Conservation (phyloP, 768 basidiomycete genomes). For the Russula lepida region DNA sequence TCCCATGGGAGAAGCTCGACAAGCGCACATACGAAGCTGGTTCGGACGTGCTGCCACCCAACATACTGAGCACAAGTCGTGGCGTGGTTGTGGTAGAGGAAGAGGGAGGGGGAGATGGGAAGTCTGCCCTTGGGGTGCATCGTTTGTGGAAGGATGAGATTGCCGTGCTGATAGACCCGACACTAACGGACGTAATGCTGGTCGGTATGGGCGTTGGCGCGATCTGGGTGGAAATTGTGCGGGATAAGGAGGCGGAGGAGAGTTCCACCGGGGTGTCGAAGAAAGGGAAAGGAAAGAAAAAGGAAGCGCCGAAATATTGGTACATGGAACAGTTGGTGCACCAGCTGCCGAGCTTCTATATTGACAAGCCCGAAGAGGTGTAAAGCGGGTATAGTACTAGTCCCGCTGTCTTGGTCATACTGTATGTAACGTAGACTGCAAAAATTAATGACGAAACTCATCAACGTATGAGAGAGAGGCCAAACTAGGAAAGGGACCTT, state of each 20-base stretch:
- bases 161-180: constrained; percentile 45
- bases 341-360: constrained; percentile 47
- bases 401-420: too few species aligned
- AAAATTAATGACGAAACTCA: background rate
- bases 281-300: constrained; percentile 23
- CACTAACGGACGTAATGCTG: constrained; percentile 29
- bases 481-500: constrained; percentile 13
- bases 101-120: background rate
- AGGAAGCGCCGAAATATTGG: constrained; percentile 38
- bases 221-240: constrained; percentile 61
- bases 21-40: constrained; percentile 26
- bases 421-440: background rate
- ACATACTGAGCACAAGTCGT: constrained; percentile 31
- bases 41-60: constrained; percentile 31
- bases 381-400: too few species aligned
- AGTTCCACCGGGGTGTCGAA: constrained; percentile 16
- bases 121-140: constrained; percentile 27
- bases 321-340: constrained; percentile 50
- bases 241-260: constrained; percentile 19
- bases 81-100: constrained; percentile 30
- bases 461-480: background rate
- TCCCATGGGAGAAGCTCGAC: constrained; percentile 43
- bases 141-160: constrained; percentile 52
- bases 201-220: constrained; percentile 55
- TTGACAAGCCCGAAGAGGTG: constrained; percentile 21